Base-by-base conservation (phyloP, 192 early-diverging fungal species). In the Coemansia sp. region DNA sequence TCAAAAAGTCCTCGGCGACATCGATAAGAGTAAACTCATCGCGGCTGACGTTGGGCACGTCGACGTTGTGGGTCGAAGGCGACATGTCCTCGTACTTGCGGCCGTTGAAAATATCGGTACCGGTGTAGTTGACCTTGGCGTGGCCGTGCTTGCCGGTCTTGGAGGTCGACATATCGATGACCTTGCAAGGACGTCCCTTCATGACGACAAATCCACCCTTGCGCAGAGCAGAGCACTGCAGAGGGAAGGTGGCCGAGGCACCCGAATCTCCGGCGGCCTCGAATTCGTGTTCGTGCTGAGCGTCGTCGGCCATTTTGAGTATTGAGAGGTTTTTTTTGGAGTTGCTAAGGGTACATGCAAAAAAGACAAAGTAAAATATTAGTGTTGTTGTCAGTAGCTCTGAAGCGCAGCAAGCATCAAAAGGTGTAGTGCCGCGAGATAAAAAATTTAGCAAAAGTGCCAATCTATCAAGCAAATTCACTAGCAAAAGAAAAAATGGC, bases 71-170 rank as follows among this genome's bases (percentile, higher is more conserved):
- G 87, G 96, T 98, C 77, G 96, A 98, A 71, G 96, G 96, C 70
- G 95, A 98, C 75, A 98, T 84, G 86, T 98, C 96, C 88, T 98
- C 96, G 78, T 91, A 86, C 91, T 98, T 98, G 92, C 94, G 95
- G 85, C 89, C 90, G 75, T 92, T 98, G 88, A 98, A 98, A 87
- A 98, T 95, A 82, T 97, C 96, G 69, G 90, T 88, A 74, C 88
- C 96, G 49, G 93, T 90, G 85, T 95, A 85, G 87, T 98, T 88
- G 72, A 98, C 96, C 94, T 98, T 98, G 87, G 96, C 96, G 91
- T 98, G 96, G 71, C 95, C 96, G 94, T 98, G 96, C 94, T 98
- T 98, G 79, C 96, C 96, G 75, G 96, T 98, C 91, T 98, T 98
- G 88, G 95, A 97, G 85, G 96, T 98, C 63, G 95, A 95, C 93